phyloP scores from a whole-genome alignment of 768 basidiomycete genomes.

The Lanmaoa pseudosensibilis region DNA sequence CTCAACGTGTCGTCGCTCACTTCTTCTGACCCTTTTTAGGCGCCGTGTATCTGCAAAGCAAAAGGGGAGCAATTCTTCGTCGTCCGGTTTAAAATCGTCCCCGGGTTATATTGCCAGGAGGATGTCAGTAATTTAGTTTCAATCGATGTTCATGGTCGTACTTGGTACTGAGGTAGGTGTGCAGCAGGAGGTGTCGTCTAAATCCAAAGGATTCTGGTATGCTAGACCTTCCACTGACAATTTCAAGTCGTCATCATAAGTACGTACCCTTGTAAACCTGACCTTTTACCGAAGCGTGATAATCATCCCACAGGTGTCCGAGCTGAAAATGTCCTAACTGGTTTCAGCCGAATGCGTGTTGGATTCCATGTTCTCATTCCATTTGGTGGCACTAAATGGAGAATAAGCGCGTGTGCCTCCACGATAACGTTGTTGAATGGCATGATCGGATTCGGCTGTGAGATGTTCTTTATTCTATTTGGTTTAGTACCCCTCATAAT shows the following conservation, averaged over 20 bases:
- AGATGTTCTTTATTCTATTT: no score
- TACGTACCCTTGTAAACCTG: not conserved
- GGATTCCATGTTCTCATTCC: no score
- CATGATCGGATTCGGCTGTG: no score
- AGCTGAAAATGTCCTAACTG: constrained; percentile 1
- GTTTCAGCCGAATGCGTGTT: constrained; percentile 4
- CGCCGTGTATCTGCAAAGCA: not conserved
- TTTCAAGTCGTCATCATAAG: not conserved
- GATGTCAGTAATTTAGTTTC: not conserved
- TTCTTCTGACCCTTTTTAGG: not conserved
- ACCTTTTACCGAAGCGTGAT: not conserved
- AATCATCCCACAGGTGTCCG: constrained; percentile 4
- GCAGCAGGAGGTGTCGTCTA: not conserved
- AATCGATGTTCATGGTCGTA: no score
- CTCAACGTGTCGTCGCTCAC: not conserved
- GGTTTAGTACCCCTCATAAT: no score
- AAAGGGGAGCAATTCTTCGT: not conserved
- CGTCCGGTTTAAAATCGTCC: not conserved
- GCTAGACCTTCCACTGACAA: not conserved
- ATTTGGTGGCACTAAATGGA: no score
- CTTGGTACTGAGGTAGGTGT: not conserved
- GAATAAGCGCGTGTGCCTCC: no score
- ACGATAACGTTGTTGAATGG: no score
- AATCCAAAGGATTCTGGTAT: not conserved
- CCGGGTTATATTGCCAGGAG: not conserved